Evolutionary conservation across 2,329 filamentous ascomycete genomes (phyloP), one percentile per base, ranked within the genome.

Genomic region (Fragosphaeria purpurea): DNA sequence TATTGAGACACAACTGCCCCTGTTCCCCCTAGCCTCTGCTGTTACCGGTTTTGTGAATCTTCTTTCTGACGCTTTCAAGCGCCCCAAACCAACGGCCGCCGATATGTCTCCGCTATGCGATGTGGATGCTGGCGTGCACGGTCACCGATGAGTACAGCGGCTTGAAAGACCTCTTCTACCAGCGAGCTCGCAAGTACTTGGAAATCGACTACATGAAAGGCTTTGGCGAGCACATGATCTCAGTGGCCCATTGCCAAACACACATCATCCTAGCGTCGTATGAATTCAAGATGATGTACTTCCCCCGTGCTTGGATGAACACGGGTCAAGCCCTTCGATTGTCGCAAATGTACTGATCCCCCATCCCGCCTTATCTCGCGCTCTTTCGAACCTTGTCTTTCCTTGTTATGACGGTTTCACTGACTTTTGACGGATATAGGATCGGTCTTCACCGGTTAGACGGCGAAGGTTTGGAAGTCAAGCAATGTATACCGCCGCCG

Each of bases 261-360:
- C 94, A 94, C 76, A 73, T 82, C 32, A 71, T 97, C 22, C 74
- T 94, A 45, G 80, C 83, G 6, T 82, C 79, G 0, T 96, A 95
- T 60, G 93, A 98, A 65, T 97, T 96, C 73, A 95, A 91, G 69
- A 86, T 87, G 77, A 95, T 97, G 87, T 94, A 89, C 65, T 97
- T 97, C 59, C 91, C 93, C 1, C 76, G 93, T 57, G 93, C 93
- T 1, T 97, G 93, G 93, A 81, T 95, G 70, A 96, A 87, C 58
- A 85, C 87, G 3, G 93, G 91, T 30, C 77, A 86, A 54, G 85
- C 85, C 5, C 80, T 85, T n/a, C 79, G 91, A 47, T 68, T 97
- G 49, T 80, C 80, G 47, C 85, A 95, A 61, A 96, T 97, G 91
- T 82, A 63, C 22, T 22, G 22, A 22, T 22, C 22, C 3, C 22